Percentiles rank a stretch among this genome's conserved stretches.
These are phyloP conservation scores for Calonectria leucothoes DNA, from an alignment of 2,329 filamentous ascomycete species.

Conservation along the genomic window DNA sequence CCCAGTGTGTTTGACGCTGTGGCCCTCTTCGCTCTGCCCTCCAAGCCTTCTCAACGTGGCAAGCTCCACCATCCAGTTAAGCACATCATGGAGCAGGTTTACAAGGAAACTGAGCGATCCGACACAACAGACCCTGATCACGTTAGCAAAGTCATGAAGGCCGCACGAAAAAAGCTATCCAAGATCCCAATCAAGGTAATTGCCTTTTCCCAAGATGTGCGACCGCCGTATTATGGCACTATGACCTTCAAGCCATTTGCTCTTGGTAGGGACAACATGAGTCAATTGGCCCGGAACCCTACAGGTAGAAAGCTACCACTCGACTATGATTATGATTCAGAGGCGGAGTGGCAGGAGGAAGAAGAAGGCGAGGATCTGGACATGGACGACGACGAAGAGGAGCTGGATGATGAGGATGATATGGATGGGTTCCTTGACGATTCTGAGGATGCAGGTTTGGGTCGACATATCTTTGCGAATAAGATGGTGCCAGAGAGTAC, in stretches of 20 bases:
- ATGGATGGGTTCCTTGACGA: constrained; percentile 93
- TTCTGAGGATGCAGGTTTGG: constrained; percentile 74
- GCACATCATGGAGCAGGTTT: constrained; percentile 69
- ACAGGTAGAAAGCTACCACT: constrained; percentile 68
- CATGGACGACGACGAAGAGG: constrained; percentile 76
- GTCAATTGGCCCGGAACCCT: constrained; percentile 65
- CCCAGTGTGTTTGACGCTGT: constrained; percentile 56
- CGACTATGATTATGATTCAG: constrained; percentile 87
- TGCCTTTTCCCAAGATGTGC: constrained; percentile 72
- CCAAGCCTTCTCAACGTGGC: constrained; percentile 56
- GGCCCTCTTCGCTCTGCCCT: constrained; percentile 59
- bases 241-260: constrained; percentile 69
- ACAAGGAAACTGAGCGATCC: constrained; percentile 57
- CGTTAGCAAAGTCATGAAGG: constrained; percentile 46
- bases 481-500: constrained; percentile 82
- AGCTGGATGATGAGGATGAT: constrained; percentile 80
- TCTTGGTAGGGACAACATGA: constrained; percentile 58
- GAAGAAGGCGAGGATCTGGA: constrained; percentile 77
- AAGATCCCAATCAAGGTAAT: constrained; percentile 72
- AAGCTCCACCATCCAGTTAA: constrained; percentile 64
- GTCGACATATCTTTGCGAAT: constrained; percentile 70
- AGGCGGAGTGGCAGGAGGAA: constrained; percentile 88
- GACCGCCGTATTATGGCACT: constrained; percentile 79
- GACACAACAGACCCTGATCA: constrained; percentile 51
- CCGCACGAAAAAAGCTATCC: constrained; percentile 56